These are phyloP conservation scores for Blakeslea trispora DNA, from an alignment of 371 early-diverging fungal species.

Conservation along the genomic window DNA sequence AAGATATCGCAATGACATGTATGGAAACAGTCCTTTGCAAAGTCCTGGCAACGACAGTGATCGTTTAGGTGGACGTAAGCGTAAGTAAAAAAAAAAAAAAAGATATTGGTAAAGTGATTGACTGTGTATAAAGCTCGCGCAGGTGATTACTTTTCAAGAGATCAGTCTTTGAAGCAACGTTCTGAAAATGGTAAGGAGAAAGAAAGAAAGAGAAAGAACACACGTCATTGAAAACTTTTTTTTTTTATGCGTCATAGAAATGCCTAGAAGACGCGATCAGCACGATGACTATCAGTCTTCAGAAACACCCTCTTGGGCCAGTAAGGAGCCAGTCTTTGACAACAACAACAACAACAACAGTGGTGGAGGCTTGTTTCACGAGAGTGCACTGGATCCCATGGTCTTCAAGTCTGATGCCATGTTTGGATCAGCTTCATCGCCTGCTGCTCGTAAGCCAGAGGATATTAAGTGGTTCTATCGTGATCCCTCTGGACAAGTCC, in stretches of 20 bases:
- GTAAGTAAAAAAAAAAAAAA: conserved; percentile 5
- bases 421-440: conserved; percentile 14
- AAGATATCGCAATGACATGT: conserved; percentile 32
- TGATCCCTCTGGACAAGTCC: conserved; percentile 77
- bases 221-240: not conserved
- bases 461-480: conserved; percentile 78
- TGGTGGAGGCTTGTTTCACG: conserved; percentile 12
- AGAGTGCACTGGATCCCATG: not conserved
- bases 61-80: conserved; percentile 20
- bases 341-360: conserved; percentile 8
- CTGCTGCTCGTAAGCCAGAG: conserved; percentile 30
- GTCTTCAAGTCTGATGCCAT: conserved; percentile 3
- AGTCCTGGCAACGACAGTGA: conserved; percentile 39
- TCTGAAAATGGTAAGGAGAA: conserved; percentile 19
- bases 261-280: conserved; percentile 18
- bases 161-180: conserved; percentile 20
- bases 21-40: conserved; percentile 36
- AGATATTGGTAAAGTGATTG: too few species aligned
- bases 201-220: not conserved
- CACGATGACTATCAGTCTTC: conserved; percentile 14
- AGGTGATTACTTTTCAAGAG: conserved; percentile 28
- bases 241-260: conserved; percentile 9
- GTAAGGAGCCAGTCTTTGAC: not conserved
- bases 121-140: conserved; percentile 15
- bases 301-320: not conserved